Base-by-base conservation (phyloP, 352 stramenopile genomes). In the Globisporangium alternatum region DNA sequence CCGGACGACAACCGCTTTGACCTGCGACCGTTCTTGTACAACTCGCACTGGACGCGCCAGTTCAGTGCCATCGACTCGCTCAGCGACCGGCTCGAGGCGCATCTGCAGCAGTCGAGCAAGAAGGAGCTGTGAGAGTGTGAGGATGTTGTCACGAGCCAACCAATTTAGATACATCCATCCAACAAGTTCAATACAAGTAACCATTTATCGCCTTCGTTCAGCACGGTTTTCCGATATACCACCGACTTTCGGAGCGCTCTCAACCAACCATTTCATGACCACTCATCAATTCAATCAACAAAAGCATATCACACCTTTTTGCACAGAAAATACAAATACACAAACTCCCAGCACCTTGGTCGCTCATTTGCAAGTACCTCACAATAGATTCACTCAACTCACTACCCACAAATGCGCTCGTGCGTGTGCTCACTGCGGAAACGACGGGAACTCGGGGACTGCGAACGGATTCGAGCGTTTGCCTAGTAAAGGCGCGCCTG, bases 1-100 rank as follows among this genome's bases (percentile, higher is more conserved):
- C 96, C 97, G 4, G 97, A 99, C 77, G 97, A 99, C 82, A 99
- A 99, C 85, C 93, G 93, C 39, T 99, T 99, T 75, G 97, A 99
- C 77, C 70, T 98, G 65, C 88, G 97, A 22, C 97, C 91, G 56
- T 99, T 99, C 81, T 80, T 99, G 21, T 99, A 99, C 78, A 98
- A 98, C 75, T 76, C 88, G 21, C 81, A 77, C 65, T 99, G 96
- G 96, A 91, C 89, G 57, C 86, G 96, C 30, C 97, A 99, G 76
- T 99, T 99, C 72, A 64, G 72, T 22, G 89, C 87, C 30, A 98
- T 99, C 62, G 96, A 99, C 76, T 75, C 78, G 62, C 80, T 99
- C 52, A 93, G 65, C 19, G 76, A 69, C 52, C 87, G 81, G 49
- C 68, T 95, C 56, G 81, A 93, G 44, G 35, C 31, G 31, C 58